Percentiles rank a stretch among this genome's conserved stretches.
Evolutionary conservation across 768 basidiomycete species (phyloP).

Genomic region (Calocybe gangraenosa): DNA sequence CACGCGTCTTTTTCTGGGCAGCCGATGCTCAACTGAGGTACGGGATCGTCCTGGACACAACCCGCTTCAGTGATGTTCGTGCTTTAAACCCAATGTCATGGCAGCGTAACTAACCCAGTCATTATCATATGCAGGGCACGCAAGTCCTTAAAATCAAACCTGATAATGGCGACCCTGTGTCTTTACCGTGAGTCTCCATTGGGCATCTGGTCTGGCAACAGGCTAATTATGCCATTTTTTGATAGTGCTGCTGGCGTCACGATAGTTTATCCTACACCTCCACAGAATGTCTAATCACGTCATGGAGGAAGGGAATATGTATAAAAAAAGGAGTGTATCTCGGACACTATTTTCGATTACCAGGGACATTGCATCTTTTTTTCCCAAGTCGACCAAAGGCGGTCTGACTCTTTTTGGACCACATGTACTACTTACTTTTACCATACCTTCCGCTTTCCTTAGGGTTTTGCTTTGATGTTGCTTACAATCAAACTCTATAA

Average conservation of each 20-base stretch:
- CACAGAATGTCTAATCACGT: background rate
- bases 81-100: background rate
- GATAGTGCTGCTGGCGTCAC: slow-evolving; percentile 21
- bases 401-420: too few relatives aligned
- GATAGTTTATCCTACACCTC: slow-evolving; percentile 7
- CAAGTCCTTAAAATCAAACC: slow-evolving; percentile 19
- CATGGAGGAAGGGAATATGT: too few relatives aligned
- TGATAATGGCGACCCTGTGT: slow-evolving; percentile 17
- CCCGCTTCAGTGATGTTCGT: slow-evolving; percentile 17
- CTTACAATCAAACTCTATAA: slow-evolving; percentile 68
- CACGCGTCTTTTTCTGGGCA: slow-evolving; percentile 22
- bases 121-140: slow-evolving; percentile 15
- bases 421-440: too few relatives aligned
- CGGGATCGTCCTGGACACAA: slow-evolving; percentile 19
- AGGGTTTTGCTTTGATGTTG: slow-evolving; percentile 62
- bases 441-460: background rate
- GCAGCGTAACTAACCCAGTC: background rate
- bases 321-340: background rate
- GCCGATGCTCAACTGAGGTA: slow-evolving; percentile 18
- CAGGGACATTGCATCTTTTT: background rate
- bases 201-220: background rate
- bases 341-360: background rate
- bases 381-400: too few relatives aligned
- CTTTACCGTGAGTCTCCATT: slow-evolving; percentile 20
- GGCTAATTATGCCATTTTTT: slow-evolving; percentile 1